Evolutionary conservation across 2,329 filamentous ascomycete genomes (phyloP), one percentile per base, ranked within the genome.

Genomic region (Hypoxylon sp.): DNA sequence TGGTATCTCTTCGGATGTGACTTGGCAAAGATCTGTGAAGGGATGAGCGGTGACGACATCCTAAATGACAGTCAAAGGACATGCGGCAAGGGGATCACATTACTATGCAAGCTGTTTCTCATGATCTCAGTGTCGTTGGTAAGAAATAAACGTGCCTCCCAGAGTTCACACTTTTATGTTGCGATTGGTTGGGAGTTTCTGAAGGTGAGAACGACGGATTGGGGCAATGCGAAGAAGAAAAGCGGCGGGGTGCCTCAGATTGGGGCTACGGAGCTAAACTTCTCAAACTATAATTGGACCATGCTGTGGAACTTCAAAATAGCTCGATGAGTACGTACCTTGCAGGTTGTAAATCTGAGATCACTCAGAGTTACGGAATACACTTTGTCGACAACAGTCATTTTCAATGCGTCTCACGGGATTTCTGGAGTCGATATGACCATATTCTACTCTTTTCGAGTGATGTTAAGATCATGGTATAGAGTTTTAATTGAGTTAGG

Each of bases 121-220:
- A 47, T 47, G 51, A 61, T 51, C 25, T 30, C 12, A 21, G 32
- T 47, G 37, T 39, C 23, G 43, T 60, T 53, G 57, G 57, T 34
- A 45, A 55, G 14, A 61, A 59, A 58, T 43, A 39, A 27, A 39
- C 16, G 43, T 48, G 50, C 52, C 41, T 53, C 47, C 54, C 23
- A 2, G 16, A 34, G 29, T 47, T 41, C 23, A 47, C 50, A n/a
- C 61, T 51, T 32, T 37, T 51, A 25, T 34, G 19, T 3, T 37
- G 14, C 32, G 52, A 43, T 47, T 47, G 43, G 43, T 14, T 29
- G 50, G 19, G 34, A 27, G 29, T 60, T 60, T 43, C 16, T 21
- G 2, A 41, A 46, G 52, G 7, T 46, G 51, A 27, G 16, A 30
- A 48, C 12, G 45, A 52, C 46, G 32, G 25, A 30, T 39, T 46